phyloP scores from a whole-genome alignment of 2,329 filamentous ascomycete species.

The Capronia coronata region DNA sequence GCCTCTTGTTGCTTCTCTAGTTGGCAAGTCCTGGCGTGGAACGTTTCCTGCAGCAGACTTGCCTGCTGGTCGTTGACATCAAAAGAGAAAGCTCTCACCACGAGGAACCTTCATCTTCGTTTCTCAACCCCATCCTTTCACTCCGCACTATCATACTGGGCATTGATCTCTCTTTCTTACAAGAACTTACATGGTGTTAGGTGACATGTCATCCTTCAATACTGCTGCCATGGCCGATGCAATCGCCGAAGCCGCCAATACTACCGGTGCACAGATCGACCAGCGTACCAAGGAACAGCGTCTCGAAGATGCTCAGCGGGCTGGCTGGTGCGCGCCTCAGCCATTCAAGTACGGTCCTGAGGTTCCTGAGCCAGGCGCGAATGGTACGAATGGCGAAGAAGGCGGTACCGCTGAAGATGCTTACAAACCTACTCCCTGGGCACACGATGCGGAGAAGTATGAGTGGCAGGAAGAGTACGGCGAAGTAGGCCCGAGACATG shows the following conservation, averaged over 20 bases:
- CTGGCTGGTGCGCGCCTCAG: slow-evolving; percentile 21
- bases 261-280: background rate
- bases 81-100: too few species aligned
- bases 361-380: slow-evolving; percentile 4
- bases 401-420: slow-evolving; percentile 2
- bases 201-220: slow-evolving; percentile 9
- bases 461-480: slow-evolving; percentile 81
- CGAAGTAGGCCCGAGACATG: slow-evolving; percentile 68
- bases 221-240: slow-evolving; percentile 10
- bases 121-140: background rate
- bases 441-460: slow-evolving; percentile 60
- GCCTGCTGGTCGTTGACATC: too few species aligned
- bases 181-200: background rate
- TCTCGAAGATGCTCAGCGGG: slow-evolving; percentile 9
- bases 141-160: too few species aligned
- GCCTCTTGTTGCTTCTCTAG: too few species aligned
- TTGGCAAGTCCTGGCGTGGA: too few species aligned
- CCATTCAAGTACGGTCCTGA: slow-evolving; percentile 17
- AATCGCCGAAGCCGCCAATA: slow-evolving; percentile 8
- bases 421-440: slow-evolving; percentile 43
- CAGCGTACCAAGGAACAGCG: slow-evolving; percentile 9
- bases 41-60: too few species aligned
- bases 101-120: background rate
- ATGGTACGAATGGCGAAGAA: slow-evolving; percentile 4
- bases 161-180: background rate